Base-by-base conservation (phyloP, 768 basidiomycete genomes). In the Gautieria morchelliformis region DNA sequence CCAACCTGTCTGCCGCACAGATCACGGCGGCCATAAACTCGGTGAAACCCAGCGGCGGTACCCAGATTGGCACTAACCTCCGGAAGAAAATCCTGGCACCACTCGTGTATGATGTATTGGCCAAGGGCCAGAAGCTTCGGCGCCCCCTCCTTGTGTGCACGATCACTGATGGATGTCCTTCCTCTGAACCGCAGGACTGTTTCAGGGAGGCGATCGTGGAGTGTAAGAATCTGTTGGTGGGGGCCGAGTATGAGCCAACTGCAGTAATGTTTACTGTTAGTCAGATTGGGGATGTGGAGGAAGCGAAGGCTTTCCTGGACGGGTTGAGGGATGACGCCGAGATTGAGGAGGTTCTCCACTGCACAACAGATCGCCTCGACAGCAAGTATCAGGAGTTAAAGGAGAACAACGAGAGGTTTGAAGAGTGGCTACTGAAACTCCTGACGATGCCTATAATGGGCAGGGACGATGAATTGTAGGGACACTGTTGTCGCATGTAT, bases 361-460 rank as follows among this genome's bases (percentile, higher is more conserved):
- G 54, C 59, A 60, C 54, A 4, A 48, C 46, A 19, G 59, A 60
- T 19, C 22, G 56, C 27, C 54, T 60, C 11, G 59, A 60, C 37
- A 48, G 20, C 30, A 48, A 56, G 46, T 60, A 48, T 53, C 7
- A 30, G 20, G 56, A 55, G 46, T 20, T 60, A 4, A 32, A 40
- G 14, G 37, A 20, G n/a, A 60, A 57, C 33, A 47, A 58, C 17
- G 24, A 37, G 4, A 32, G 20, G 32, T 35, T 60, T 1, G 59
- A 60, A 15, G 54, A 49, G 32, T 60, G 59, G 59, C 54, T 60
- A 7, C 33, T 60, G 15, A 50, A 58, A 32, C 22, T 60, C n/a
- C 35, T 37, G 35, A 37, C 35, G 35, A 37, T 10, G 35, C 35
- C 35, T 37, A 37, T 37, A 37, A 15, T 60, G 11, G 52, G 14